phyloP scores from a whole-genome alignment of 2,329 filamentous ascomycete genomes.

The Lachnellula arida region DNA sequence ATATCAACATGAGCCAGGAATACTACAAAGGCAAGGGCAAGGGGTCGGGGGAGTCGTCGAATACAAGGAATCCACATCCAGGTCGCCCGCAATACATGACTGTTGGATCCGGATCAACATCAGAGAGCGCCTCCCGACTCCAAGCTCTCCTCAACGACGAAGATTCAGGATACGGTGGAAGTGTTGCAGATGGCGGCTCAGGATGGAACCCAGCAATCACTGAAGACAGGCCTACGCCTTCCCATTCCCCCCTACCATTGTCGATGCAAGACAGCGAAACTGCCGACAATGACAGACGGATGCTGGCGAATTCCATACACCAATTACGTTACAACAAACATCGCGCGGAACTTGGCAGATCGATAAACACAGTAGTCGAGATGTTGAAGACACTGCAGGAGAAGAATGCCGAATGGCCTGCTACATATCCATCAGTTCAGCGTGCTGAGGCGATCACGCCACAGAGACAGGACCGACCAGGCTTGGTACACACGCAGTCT shows the following conservation, averaged over 20 bases:
- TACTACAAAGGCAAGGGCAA: conserved; percentile 53
- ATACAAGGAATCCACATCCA: conserved; percentile 11
- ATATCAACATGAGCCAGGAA: conserved; percentile 54
- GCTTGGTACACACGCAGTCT: conserved; percentile 59
- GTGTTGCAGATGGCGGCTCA: conserved; percentile 53
- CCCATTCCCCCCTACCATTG: conserved; percentile 32
- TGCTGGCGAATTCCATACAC: conserved; percentile 77
- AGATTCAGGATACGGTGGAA: conserved; percentile 86
- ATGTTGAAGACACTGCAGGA: conserved; percentile 77
- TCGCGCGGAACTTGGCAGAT: conserved; percentile 76
- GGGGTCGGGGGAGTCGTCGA: conserved; percentile 19
- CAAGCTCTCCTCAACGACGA: conserved; percentile 75
- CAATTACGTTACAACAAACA: conserved; percentile 96
- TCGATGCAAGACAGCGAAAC: conserved; percentile 23
- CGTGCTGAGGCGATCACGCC: conserved; percentile 44
- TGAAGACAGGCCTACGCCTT: conserved; percentile 42
- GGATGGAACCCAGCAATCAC: conserved; percentile 43
- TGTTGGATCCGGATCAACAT: conserved; percentile 75
- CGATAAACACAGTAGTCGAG: conserved; percentile 83
- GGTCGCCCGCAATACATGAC: conserved; percentile 71
- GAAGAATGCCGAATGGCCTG: conserved; percentile 89
- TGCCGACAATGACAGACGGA: conserved; percentile 59
- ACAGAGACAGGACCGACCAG: conserved; percentile 51
- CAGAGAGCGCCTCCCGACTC: conserved; percentile 74
- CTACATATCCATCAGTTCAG: conserved; percentile 86